Evolutionary conservation across 495 filamentous ascomycete species (phyloP).

Genomic region (Penicillium samsonianum): DNA sequence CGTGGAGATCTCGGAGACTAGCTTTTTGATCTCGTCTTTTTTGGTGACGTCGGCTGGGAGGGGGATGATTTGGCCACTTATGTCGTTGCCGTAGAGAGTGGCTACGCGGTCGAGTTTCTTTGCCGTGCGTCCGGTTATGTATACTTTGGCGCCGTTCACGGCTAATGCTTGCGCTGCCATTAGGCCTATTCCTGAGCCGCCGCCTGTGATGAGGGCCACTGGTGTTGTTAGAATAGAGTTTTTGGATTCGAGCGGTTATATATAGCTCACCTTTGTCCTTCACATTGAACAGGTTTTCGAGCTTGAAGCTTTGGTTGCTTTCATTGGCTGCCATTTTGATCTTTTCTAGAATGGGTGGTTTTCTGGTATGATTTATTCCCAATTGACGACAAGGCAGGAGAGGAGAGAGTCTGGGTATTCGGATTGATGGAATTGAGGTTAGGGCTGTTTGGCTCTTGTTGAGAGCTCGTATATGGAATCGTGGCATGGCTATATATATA

Average conservation of each 20-base stretch:
- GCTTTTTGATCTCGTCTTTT: constrained; percentile 46
- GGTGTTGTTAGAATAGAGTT: background rate
- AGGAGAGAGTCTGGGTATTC: background rate
- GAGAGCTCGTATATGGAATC: background rate
- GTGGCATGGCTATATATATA: constrained; percentile 5
- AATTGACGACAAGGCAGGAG: background rate
- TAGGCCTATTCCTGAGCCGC: constrained; percentile 52
- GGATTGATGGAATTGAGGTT: background rate
- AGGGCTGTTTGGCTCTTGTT: background rate
- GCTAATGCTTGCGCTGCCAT: constrained; percentile 60
- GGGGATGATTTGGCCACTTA: constrained; percentile 58
- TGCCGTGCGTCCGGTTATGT: constrained; percentile 58
- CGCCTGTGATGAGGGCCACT: constrained; percentile 60
- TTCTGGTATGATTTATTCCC: background rate
- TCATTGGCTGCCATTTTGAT: constrained; percentile 23
- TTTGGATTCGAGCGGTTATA: background rate
- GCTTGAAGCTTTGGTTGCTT: constrained; percentile 53
- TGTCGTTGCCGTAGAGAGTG: constrained; percentile 44
- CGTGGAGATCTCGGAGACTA: constrained; percentile 46
- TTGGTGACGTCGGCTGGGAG: constrained; percentile 51
- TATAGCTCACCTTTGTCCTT: constrained; percentile 43
- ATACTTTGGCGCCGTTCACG: constrained; percentile 60
- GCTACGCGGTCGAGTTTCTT: constrained; percentile 58
- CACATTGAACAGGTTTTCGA: constrained; percentile 56
- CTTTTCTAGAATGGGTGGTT: background rate